These are phyloP conservation scores for Aspergillus uvarum DNA, from an alignment of 2,329 filamentous ascomycete species.

Conservation along the genomic window DNA sequence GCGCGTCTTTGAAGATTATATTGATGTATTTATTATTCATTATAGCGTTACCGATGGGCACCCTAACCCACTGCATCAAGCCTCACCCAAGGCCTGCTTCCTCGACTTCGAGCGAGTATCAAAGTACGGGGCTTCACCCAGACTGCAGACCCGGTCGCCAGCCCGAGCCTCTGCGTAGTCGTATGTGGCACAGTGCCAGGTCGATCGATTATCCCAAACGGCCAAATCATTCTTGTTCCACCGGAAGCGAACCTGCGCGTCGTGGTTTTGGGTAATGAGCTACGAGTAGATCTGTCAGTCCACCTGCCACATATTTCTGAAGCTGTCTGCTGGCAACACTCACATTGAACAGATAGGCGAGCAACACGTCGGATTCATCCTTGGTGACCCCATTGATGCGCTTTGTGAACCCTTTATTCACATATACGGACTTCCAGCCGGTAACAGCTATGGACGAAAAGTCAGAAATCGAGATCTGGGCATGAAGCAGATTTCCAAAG, in stretches of 20 bases:
- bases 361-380: conserved; percentile 45
- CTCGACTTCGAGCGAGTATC: conserved; percentile 44
- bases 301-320: background rate
- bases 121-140: conserved; percentile 55
- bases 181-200: conserved; percentile 46
- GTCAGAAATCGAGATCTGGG: background rate
- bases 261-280: conserved; percentile 49
- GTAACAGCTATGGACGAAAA: conserved; percentile 47
- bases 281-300: background rate
- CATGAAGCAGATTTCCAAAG: no score
- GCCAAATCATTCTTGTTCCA: conserved; percentile 52
- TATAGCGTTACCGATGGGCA: background rate
- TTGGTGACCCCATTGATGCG: conserved; percentile 48
- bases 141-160: conserved; percentile 51
- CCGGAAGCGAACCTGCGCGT: conserved; percentile 51
- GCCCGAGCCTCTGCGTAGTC: conserved; percentile 40
- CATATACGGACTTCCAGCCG: conserved; percentile 60
- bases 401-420: conserved; percentile 43
- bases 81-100: conserved; percentile 33
- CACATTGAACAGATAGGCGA: conserved; percentile 45
- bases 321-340: conserved; percentile 5
- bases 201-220: conserved; percentile 30
- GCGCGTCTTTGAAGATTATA: background rate
- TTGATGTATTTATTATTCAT: background rate
- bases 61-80: background rate